A percentile compares a stretch with the other conserved stretches of the same genome.
phyloP scores from a whole-genome alignment of 2,329 filamentous ascomycete genomes.

The Epichloe uncinata region DNA sequence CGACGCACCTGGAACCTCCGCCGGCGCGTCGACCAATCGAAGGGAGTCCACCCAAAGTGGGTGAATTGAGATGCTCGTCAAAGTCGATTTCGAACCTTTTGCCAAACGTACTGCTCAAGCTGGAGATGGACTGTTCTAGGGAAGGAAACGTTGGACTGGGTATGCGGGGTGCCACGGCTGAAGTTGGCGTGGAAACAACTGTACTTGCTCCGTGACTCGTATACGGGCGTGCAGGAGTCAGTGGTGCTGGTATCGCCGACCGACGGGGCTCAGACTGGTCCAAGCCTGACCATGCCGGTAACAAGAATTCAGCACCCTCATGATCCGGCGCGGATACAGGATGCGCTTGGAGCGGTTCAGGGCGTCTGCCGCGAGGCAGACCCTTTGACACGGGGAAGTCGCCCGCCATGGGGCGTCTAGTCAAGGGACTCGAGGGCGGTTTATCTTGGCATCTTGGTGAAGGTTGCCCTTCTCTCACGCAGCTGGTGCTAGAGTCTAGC shows the following conservation, averaged over 20 bases:
- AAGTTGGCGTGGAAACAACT: conserved; percentile 16
- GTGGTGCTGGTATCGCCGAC: conserved; percentile 23
- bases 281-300: conserved; percentile 11
- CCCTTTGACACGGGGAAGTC: conserved; percentile 22
- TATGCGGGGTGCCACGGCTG: conserved; percentile 18
- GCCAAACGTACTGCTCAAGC: conserved; percentile 18
- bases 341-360: conserved; percentile 8
- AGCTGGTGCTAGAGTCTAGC: conserved; percentile 4
- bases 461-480: conserved; percentile 3
- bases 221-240: conserved; percentile 13
- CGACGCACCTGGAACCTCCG: conserved; percentile 12
- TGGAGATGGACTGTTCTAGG: conserved; percentile 21
- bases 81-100: conserved; percentile 18
- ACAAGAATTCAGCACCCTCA: background rate
- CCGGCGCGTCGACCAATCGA: conserved; percentile 4
- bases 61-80: conserved; percentile 1
- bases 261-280: conserved; percentile 16
- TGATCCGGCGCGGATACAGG: background rate
- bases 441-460: conserved; percentile 6
- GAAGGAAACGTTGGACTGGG: conserved; percentile 24
- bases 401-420: conserved; percentile 16
- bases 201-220: conserved; percentile 1
- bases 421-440: conserved; percentile 15
- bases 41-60: background rate
- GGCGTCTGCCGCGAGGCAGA: conserved; percentile 22